Conservation (phyloP, 768 basidiomycete species). For the Suillus spraguei region DNA sequence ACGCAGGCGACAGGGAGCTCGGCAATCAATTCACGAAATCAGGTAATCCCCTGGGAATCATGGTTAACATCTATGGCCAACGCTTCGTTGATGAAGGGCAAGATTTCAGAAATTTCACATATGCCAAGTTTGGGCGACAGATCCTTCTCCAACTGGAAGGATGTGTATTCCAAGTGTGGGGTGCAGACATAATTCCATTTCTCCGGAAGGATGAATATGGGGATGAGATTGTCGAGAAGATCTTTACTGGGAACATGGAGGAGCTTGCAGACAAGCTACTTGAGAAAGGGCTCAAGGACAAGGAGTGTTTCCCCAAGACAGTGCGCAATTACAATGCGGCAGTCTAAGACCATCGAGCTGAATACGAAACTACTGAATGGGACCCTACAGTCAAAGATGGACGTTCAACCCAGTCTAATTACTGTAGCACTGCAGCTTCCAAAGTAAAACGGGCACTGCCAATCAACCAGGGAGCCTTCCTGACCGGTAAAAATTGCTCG, state of each 20-base stretch:
- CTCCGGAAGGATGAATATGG: slow-evolving; percentile 70
- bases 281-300: slow-evolving; percentile 48
- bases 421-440: slow-evolving; percentile 39
- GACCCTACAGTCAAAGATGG: slow-evolving; percentile 69
- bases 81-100: slow-evolving; percentile 75
- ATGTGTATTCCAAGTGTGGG: slow-evolving; percentile 69
- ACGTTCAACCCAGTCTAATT: slow-evolving; percentile 51
- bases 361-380: slow-evolving; percentile 45
- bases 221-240: slow-evolving; percentile 59
- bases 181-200: slow-evolving; percentile 42
- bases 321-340: slow-evolving; percentile 54
- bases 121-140: slow-evolving; percentile 66
- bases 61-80: slow-evolving; percentile 58
- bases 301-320: slow-evolving; percentile 45
- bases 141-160: slow-evolving; percentile 61
- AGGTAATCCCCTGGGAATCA: slow-evolving; percentile 71
- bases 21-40: slow-evolving; percentile 78
- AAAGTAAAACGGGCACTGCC: slow-evolving; percentile 70
- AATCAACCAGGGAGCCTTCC: slow-evolving; percentile 53
- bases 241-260: slow-evolving; percentile 47
- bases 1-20: slow-evolving; percentile 55
- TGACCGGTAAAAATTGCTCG: slow-evolving; percentile 71
- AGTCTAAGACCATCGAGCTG: slow-evolving; percentile 37
- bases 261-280: slow-evolving; percentile 51
- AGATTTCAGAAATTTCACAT: slow-evolving; percentile 74